Conservation (phyloP, 768 basidiomycete genomes). For the Suillus bovinus region DNA sequence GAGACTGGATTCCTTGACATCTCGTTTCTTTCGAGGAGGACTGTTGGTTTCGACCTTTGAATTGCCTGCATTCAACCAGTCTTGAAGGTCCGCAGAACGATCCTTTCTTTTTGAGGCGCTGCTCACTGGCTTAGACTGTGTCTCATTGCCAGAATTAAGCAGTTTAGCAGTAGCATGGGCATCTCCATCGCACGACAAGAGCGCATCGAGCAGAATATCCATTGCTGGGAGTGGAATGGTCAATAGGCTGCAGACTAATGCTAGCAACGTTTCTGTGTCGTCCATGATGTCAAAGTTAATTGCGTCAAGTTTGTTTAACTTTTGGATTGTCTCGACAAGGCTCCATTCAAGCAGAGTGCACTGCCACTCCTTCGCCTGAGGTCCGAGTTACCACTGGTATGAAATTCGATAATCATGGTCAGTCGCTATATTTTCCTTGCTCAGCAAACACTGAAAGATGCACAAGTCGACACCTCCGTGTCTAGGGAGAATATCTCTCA, state of each 20-base stretch:
- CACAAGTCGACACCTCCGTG: neutral
- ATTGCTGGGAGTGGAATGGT: slow-evolving; percentile 33
- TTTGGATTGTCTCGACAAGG: neutral
- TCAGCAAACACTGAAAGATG: neutral
- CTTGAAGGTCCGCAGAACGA: slow-evolving; percentile 43
- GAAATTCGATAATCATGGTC: neutral
- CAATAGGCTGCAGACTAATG: slow-evolving; percentile 64
- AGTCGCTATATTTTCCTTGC: neutral
- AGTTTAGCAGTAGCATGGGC: slow-evolving; percentile 48
- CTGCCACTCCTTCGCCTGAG: too few relatives aligned
- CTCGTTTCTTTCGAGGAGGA: slow-evolving; percentile 18
- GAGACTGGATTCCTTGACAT: slow-evolving; percentile 12
- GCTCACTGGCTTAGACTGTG: slow-evolving; percentile 17
- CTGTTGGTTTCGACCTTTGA: neutral
- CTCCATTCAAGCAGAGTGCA: neutral
- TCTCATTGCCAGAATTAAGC: slow-evolving; percentile 31
- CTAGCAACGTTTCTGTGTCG: slow-evolving; percentile 72
- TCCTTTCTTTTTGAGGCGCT: slow-evolving; percentile 48
- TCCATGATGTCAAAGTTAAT: slow-evolving; percentile 20
- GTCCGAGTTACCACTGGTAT: too few relatives aligned
- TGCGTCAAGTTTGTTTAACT: neutral
- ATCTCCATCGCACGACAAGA: slow-evolving; percentile 58
- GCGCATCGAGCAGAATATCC: slow-evolving; percentile 54
- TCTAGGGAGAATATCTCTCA: neutral
- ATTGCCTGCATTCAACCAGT: slow-evolving; percentile 48